Evolutionary conservation across 495 filamentous ascomycete genomes (phyloP), one percentile per base, ranked within the genome.

Genomic region (Halenospora varia): DNA sequence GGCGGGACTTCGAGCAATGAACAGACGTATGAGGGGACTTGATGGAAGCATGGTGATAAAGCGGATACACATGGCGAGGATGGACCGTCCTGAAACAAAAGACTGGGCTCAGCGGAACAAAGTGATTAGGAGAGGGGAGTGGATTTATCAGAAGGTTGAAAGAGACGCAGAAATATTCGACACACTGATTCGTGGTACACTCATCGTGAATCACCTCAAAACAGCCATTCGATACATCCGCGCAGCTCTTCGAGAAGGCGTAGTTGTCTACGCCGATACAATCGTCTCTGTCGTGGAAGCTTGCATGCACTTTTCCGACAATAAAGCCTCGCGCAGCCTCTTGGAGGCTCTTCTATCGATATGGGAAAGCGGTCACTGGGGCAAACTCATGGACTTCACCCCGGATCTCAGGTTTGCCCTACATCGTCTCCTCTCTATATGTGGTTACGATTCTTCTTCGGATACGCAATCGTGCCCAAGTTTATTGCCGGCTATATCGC

Each of bases 11-110:
- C 66, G 65, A 22, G 56, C 62, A 13, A 62, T 76, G 10, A 44
- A 79, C 19, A 59, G 60, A 22, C 69, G 71, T 10, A 72, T 85
- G 66, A 61, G 71, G 42, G 73, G 71, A 17, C 46, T 55, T 22
- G 62, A 62, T 13, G 44, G 51, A 2, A 42, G 53, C 18, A 61
- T 61, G 53, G n/a, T n/a, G 1, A 41, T 62, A 4, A 46, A 35
- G 19, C 55, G 19, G 47, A 25, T 51, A 26, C 11, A 19, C 3
- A 6, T 26, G 9, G 23, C n/a, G n/a, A n/a, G n/a, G n/a, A n/a
- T n/a, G n/a, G n/a, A n/a, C n/a, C n/a, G n/a, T 47, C 15, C 49
- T 42, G 56, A 29, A 39, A 4, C 19, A 23, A 13, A 13, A 8
- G 23, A 10, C 6, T 66, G 64, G 64, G 61, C 64, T 18, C 8